phyloP scores from a whole-genome alignment of 2,329 filamentous ascomycete genomes.

The Penicillium crustosum region DNA sequence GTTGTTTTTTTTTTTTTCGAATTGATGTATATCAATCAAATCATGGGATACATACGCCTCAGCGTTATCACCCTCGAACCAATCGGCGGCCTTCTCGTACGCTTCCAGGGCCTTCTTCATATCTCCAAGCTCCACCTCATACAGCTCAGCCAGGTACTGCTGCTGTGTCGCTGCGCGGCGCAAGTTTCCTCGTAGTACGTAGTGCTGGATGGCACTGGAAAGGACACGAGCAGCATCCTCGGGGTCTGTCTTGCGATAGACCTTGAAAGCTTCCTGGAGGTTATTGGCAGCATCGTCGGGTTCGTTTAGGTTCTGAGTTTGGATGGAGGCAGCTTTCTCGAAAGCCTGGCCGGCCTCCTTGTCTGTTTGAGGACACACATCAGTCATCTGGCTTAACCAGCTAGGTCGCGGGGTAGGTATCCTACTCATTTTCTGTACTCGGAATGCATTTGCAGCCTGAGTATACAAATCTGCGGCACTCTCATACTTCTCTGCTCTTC shows the following conservation, averaged over 20 bases:
- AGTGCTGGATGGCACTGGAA: slow-evolving; percentile 77
- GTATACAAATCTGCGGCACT: slow-evolving; percentile 83
- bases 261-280: slow-evolving; percentile 88
- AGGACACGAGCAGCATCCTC: slow-evolving; percentile 79
- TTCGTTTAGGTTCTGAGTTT: slow-evolving; percentile 79
- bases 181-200: slow-evolving; percentile 87
- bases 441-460: slow-evolving; percentile 88
- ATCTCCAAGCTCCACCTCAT: slow-evolving; percentile 78
- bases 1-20: not conserved
- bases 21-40: not conserved
- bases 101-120: slow-evolving; percentile 73
- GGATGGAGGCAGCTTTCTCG: slow-evolving; percentile 79
- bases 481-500: slow-evolving; percentile 83
- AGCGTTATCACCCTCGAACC: slow-evolving; percentile 87
- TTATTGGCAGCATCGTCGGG: slow-evolving; percentile 90
- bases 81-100: slow-evolving; percentile 81
- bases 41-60: slow-evolving; percentile 58
- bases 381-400: not conserved
- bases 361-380: slow-evolving; percentile 51
- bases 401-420: slow-evolving; percentile 27
- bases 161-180: slow-evolving; percentile 86
- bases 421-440: slow-evolving; percentile 78
- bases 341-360: slow-evolving; percentile 85
- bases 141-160: slow-evolving; percentile 83
- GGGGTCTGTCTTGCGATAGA: slow-evolving; percentile 82